Evolutionary conservation across 1,284 basidiomycete genomes (phyloP).

Genomic region (Meira miltonrushii): DNA sequence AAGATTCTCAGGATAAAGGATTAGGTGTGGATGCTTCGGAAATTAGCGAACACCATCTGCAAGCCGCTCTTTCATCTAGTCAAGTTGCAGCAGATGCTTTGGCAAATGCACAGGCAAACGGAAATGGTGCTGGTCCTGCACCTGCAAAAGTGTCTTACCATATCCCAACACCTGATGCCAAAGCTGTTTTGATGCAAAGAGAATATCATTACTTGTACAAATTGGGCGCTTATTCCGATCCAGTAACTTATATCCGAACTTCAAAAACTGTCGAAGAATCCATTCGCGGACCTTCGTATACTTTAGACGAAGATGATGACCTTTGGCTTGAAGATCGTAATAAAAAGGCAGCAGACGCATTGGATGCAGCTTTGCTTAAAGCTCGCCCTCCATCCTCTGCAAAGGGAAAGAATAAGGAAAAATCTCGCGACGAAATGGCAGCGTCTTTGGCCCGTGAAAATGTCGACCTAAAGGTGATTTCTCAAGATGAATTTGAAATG

Average conservation of each 20-base stretch:
- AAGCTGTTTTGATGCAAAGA: conserved; percentile 30
- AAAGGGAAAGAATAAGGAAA: conserved; percentile 53
- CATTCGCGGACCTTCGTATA: conserved; percentile 66
- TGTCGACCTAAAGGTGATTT: conserved; percentile 57
- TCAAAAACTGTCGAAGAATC: conserved; percentile 87
- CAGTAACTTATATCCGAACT: conserved; percentile 69
- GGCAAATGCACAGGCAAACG: conserved; percentile 14
- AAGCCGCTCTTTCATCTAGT: conserved; percentile 49
- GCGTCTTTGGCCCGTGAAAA: conserved; percentile 53
- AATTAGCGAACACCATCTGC: conserved; percentile 49
- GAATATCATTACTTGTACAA: conserved; percentile 43
- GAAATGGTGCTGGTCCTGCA: conserved; percentile 18
- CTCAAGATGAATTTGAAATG: conserved; percentile 87
- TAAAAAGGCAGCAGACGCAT: conserved; percentile 76
- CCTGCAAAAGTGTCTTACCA: conserved; percentile 24
- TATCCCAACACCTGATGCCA: conserved; percentile 50
- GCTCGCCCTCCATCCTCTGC: conserved; percentile 23
- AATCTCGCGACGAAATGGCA: conserved; percentile 58
- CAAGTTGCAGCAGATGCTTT: conserved; percentile 35
- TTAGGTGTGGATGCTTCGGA: conserved; percentile 47
- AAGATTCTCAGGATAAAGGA: conserved; percentile 41
- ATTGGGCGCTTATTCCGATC: conserved; percentile 45
- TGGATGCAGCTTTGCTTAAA: conserved; percentile 69
- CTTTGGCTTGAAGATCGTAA: conserved; percentile 92
- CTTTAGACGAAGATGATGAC: conserved; percentile 92